phyloP scores from a whole-genome alignment of 140 eudicot species.

The Ambrosia hybrid region DNA sequence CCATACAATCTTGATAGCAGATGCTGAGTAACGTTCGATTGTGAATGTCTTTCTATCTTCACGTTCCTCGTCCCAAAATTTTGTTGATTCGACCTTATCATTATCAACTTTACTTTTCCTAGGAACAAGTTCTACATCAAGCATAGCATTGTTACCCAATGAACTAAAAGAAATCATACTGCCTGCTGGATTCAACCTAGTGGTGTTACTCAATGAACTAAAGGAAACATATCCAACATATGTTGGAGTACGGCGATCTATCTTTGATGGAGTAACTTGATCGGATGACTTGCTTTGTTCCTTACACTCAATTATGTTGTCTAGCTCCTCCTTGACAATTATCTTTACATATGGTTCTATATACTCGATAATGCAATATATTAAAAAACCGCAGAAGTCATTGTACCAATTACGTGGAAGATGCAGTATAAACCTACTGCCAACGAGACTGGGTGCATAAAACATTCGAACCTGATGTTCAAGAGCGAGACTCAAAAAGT shows the following conservation, averaged over 20 bases:
- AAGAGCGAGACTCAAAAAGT: neutral
- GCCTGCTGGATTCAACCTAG: neutral
- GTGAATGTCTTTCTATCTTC: neutral
- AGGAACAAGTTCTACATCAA: conserved; percentile 10
- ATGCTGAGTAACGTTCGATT: neutral
- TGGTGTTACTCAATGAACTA: neutral
- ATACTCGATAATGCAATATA: neutral
- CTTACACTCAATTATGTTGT: neutral
- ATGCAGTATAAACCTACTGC: neutral
- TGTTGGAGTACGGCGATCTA: neutral
- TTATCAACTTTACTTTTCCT: neutral
- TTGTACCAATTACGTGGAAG: conserved; percentile 20
- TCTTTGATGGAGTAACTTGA: neutral
- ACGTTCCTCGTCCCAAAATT: neutral
- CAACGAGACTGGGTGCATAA: neutral
- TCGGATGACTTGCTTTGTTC: neutral
- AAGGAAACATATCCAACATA: conserved; percentile 32
- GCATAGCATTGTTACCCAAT: neutral
- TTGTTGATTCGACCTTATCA: neutral
- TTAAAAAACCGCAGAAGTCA: conserved; percentile 8
- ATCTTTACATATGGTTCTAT: neutral
- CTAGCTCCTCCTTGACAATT: neutral
- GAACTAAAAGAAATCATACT: conserved; percentile 4
- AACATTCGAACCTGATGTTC: neutral
- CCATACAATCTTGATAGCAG: neutral